Conservation (phyloP, 305 asterid species). For the Fraxinus ornus region DNA sequence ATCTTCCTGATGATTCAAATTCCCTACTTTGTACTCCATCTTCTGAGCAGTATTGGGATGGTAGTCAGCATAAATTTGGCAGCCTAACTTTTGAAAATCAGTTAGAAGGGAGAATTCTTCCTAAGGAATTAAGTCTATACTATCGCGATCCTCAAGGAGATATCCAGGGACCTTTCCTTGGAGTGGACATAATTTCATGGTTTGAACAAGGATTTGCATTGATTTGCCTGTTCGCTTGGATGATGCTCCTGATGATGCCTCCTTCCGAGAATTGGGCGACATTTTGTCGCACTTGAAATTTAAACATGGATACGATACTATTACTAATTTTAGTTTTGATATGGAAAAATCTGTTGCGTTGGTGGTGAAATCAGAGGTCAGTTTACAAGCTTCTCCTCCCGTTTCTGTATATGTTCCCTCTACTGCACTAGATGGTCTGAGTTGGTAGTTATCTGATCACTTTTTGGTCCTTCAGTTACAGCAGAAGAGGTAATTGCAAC, state of each 20-base stretch:
- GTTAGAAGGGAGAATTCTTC: slow-evolving; percentile 50
- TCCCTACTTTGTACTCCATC: slow-evolving; percentile 35
- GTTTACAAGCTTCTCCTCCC: slow-evolving; percentile 36
- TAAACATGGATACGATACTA: slow-evolving; percentile 39
- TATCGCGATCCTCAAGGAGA: slow-evolving; percentile 97
- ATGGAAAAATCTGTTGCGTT: slow-evolving; percentile 44
- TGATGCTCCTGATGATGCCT: slow-evolving; percentile 76
- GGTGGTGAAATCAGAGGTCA: slow-evolving; percentile 48
- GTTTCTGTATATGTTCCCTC: slow-evolving; percentile 45
- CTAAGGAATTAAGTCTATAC: slow-evolving; percentile 83
- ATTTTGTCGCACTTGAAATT: slow-evolving; percentile 82
- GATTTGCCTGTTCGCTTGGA: slow-evolving; percentile 91
- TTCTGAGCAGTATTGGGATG: slow-evolving; percentile 54
- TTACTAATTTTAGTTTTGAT: slow-evolving; percentile 35
- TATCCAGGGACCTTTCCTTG: slow-evolving; percentile 97
- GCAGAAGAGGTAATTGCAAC: slow-evolving; percentile 73
- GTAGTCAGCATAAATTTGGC: slow-evolving; percentile 40
- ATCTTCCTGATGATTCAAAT: slow-evolving; percentile 45
- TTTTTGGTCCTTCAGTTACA: slow-evolving; percentile 69
- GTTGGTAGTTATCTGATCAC: slow-evolving; percentile 62
- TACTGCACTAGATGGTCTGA: slow-evolving; percentile 37
- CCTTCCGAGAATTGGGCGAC: slow-evolving; percentile 77
- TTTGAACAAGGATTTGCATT: slow-evolving; percentile 92
- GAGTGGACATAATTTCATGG: slow-evolving; percentile 93
- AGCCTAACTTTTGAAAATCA: slow-evolving; percentile 40